A percentile compares a stretch with the other conserved stretches of the same genome.
Evolutionary conservation across 2,329 filamentous ascomycete genomes (phyloP).

Genomic region (Cercospora beticola): DNA sequence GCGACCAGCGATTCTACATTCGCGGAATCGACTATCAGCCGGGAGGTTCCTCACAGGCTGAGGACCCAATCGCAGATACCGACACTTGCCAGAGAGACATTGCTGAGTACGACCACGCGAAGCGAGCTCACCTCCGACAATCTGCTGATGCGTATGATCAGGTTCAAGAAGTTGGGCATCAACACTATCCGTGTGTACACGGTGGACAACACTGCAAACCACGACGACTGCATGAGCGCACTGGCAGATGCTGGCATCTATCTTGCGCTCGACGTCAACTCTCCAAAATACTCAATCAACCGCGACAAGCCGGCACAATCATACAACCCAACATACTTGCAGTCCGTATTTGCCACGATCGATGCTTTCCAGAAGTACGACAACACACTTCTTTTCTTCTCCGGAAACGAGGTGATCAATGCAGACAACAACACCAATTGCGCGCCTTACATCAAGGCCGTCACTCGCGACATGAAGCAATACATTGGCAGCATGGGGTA

Average conservation of each 20-base stretch:
- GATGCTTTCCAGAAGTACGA: slow-evolving; percentile 78
- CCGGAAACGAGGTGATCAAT: slow-evolving; percentile 71
- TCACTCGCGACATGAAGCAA: slow-evolving; percentile 76
- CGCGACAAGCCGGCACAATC: slow-evolving; percentile 68
- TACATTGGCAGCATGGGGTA: slow-evolving; percentile 71
- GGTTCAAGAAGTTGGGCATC: slow-evolving; percentile 79
- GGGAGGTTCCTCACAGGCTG: slow-evolving; percentile 60
- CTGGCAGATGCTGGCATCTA: slow-evolving; percentile 86
- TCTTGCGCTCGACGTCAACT: slow-evolving; percentile 88
- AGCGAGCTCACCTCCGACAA: background rate
- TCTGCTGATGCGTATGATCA: background rate
- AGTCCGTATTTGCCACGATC: slow-evolving; percentile 82
- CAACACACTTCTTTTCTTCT: slow-evolving; percentile 85
- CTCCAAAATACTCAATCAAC: slow-evolving; percentile 85
- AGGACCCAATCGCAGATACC: slow-evolving; percentile 74
- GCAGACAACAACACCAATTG: slow-evolving; percentile 60
- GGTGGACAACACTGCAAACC: slow-evolving; percentile 78
- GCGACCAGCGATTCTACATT: slow-evolving; percentile 60
- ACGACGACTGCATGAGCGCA: slow-evolving; percentile 81
- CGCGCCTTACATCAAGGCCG: slow-evolving; percentile 69
- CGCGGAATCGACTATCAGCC: slow-evolving; percentile 57
- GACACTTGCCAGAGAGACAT: slow-evolving; percentile 76
- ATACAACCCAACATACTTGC: slow-evolving; percentile 85
- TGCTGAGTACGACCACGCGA: slow-evolving; percentile 47
- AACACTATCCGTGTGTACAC: slow-evolving; percentile 93